A percentile compares a stretch with the other conserved stretches of the same genome.
These are phyloP conservation scores for Spongiforma sp. DNA, from an alignment of 1,284 basidiomycete species.

Conservation along the genomic window DNA sequence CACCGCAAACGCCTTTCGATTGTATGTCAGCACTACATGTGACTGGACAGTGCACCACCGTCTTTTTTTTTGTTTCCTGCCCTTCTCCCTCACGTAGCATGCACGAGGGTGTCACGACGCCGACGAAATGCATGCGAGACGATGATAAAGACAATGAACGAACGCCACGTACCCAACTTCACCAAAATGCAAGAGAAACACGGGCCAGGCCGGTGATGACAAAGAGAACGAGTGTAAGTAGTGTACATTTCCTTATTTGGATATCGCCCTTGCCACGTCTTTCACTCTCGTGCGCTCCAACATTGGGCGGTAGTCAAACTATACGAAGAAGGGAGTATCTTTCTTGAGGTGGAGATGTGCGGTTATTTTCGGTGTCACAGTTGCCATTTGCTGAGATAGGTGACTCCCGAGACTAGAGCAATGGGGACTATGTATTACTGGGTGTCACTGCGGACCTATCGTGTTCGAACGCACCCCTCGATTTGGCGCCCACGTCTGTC, in stretches of 20 bases:
- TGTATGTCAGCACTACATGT: conserved; percentile 79
- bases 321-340: conserved; percentile 69
- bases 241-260: too few relatives aligned
- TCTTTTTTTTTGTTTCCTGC: neutral
- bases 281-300: conserved; percentile 76
- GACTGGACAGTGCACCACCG: conserved; percentile 53
- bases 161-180: conserved; percentile 25
- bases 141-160: conserved; percentile 4
- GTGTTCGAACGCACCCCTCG: conserved; percentile 11
- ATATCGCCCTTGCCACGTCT: too few relatives aligned
- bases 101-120: conserved; percentile 18
- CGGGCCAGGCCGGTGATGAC: neutral
- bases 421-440: too few relatives aligned
- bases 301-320: conserved; percentile 67
- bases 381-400: neutral
- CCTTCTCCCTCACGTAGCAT: conserved; percentile 9
- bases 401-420: conserved; percentile 24
- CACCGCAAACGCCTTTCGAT: conserved; percentile 68
- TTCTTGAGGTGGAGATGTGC: conserved; percentile 67
- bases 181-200: neutral
- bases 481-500: conserved; percentile 19
- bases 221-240: too few relatives aligned
- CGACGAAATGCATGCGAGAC: conserved; percentile 25
- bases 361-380: conserved; percentile 21
- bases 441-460: conserved; percentile 15